phyloP scores from a whole-genome alignment of 2,329 filamentous ascomycete species.

The Xylaria sp. region DNA sequence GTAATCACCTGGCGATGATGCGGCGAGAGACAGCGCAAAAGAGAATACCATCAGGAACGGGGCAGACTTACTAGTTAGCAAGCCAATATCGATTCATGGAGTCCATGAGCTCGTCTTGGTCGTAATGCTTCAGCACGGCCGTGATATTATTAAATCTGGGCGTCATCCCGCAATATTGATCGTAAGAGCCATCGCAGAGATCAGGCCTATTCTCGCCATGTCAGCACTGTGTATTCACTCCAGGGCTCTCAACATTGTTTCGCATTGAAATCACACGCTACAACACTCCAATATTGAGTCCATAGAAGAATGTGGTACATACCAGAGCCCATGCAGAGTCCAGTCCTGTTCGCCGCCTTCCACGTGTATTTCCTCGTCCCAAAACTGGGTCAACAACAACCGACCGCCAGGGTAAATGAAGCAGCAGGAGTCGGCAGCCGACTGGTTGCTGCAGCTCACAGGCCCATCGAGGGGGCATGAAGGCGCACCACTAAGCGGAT shows the following conservation, averaged over 20 bases:
- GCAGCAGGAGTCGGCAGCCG: slow-evolving; percentile 54
- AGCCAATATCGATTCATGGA: slow-evolving; percentile 59
- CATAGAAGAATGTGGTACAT: slow-evolving; percentile 26
- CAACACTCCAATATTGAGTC: not conserved
- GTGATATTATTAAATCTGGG: slow-evolving; percentile 56
- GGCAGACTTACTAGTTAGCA: slow-evolving; percentile 51
- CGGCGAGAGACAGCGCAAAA: not conserved
- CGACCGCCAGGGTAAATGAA: slow-evolving; percentile 56
- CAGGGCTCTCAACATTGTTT: not conserved
- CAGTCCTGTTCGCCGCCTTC: slow-evolving; percentile 56
- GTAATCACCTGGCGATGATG: not conserved
- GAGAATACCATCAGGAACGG: not conserved
- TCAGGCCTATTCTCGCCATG: slow-evolving; percentile 51
- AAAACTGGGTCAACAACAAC: slow-evolving; percentile 57
- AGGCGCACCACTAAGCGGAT: slow-evolving; percentile 51
- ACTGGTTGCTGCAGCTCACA: slow-evolving; percentile 54
- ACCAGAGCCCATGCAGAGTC: slow-evolving; percentile 59
- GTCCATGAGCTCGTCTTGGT: slow-evolving; percentile 52
- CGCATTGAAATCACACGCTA: not conserved
- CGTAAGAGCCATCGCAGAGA: slow-evolving; percentile 57
- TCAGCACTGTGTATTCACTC: slow-evolving; percentile 18
- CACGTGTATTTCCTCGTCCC: slow-evolving; percentile 55
- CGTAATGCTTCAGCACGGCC: slow-evolving; percentile 54
- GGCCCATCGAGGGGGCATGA: slow-evolving; percentile 56
- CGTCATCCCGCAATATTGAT: slow-evolving; percentile 56